These are phyloP conservation scores for Ascochyta fabae DNA, from an alignment of 2,329 filamentous ascomycete species.

Conservation along the genomic window DNA sequence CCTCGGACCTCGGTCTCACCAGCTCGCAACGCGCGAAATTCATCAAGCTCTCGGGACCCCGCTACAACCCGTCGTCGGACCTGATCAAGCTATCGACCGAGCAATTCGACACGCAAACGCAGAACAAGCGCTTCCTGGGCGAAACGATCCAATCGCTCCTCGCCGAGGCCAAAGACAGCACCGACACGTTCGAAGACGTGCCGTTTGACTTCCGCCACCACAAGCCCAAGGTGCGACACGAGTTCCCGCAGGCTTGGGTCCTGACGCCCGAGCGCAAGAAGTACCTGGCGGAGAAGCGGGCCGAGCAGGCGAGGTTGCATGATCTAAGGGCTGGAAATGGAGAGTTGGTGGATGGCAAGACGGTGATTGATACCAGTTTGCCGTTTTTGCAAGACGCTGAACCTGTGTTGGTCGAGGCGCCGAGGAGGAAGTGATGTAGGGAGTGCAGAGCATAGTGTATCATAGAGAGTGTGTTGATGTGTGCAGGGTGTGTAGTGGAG, in stretches of 20 bases:
- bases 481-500: too few species aligned
- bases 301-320: slow-evolving; percentile 61
- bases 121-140: slow-evolving; percentile 95
- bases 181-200: slow-evolving; percentile 85
- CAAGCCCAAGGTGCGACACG: slow-evolving; percentile 68
- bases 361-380: slow-evolving; percentile 46
- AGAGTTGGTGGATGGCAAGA: slow-evolving; percentile 61
- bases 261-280: slow-evolving; percentile 72
- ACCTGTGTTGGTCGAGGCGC: slow-evolving; percentile 27
- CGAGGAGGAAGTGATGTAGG: slow-evolving; percentile 21
- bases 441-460: not conserved
- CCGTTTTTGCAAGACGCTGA: slow-evolving; percentile 29
- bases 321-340: slow-evolving; percentile 61
- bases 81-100: slow-evolving; percentile 91
- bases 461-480: too few species aligned
- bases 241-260: slow-evolving; percentile 84
- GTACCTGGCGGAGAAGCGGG: slow-evolving; percentile 69
- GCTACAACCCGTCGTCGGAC: slow-evolving; percentile 85
- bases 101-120: slow-evolving; percentile 83
- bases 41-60: slow-evolving; percentile 81
- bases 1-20: slow-evolving; percentile 73
- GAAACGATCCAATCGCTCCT: slow-evolving; percentile 78
- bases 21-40: slow-evolving; percentile 77
- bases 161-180: slow-evolving; percentile 73
- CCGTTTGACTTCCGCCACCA: slow-evolving; percentile 90